These are phyloP conservation scores for Immersiella caudata DNA, from an alignment of 495 filamentous ascomycete species.

Conservation along the genomic window DNA sequence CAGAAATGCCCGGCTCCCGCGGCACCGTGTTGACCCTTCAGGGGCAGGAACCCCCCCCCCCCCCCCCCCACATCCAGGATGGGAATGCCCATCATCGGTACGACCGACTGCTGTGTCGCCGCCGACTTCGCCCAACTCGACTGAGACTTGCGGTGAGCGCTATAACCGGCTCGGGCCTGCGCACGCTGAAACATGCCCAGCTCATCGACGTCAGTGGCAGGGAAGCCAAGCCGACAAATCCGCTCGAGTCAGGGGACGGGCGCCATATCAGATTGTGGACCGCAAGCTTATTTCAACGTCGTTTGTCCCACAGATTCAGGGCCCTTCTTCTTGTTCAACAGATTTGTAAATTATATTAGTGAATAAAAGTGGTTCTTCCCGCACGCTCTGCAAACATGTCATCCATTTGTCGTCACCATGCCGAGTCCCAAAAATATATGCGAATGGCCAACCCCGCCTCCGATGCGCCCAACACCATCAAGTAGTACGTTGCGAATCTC, in stretches of 20 bases:
- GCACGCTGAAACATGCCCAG: not conserved
- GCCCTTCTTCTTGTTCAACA: not conserved
- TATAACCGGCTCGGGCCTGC: not conserved
- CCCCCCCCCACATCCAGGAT: no score
- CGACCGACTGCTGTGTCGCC: not conserved
- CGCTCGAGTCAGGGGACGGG: not conserved
- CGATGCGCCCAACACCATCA: not conserved
- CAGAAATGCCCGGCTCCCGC: not conserved
- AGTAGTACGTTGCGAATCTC: not conserved
- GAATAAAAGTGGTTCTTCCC: not conserved
- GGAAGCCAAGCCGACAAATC: not conserved
- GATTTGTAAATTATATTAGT: not conserved
- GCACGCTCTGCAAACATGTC: not conserved
- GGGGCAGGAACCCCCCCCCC: not conserved
- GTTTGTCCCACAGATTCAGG: not conserved
- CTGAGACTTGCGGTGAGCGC: not conserved
- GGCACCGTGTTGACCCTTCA: not conserved
- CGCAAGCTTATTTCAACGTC: not conserved
- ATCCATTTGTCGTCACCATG: not conserved
- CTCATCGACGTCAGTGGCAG: not conserved
- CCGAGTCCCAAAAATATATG: not conserved
- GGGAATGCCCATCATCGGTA: no score
- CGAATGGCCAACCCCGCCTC: not conserved
- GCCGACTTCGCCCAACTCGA: not conserved
- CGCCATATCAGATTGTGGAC: not conserved